Conservation (phyloP, 176 grass and related monocot species). For the Bromus sterilis region DNA sequence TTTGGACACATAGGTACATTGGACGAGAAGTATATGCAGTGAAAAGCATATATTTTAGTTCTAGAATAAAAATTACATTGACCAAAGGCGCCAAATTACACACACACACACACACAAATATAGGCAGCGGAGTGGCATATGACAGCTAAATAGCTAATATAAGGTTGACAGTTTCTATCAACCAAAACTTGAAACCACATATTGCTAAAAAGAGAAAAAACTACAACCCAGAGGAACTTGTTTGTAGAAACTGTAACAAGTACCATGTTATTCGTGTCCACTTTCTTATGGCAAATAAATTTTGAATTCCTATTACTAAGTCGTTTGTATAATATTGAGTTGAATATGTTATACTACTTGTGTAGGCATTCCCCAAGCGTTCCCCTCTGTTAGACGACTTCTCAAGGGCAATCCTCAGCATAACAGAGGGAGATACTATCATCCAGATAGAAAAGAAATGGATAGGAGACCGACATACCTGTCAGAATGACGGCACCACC, state of each 20-base stretch:
- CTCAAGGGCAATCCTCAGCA: slow-evolving; percentile 50
- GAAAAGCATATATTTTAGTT: neutral
- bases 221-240: neutral
- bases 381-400: slow-evolving; percentile 28
- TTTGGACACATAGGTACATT: neutral
- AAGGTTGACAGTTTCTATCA: neutral
- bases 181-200: neutral
- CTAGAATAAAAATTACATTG: neutral
- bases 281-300: neutral
- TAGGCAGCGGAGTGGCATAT: neutral
- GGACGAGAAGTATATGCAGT: neutral
- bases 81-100: neutral
- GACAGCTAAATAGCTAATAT: neutral
- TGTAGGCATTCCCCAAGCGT: slow-evolving; percentile 32
- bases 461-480: slow-evolving; percentile 22
- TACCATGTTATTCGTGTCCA: neutral
- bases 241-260: neutral
- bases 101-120: neutral
- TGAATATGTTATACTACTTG: neutral
- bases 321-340: neutral
- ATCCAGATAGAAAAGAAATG: slow-evolving; percentile 38
- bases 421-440: slow-evolving; percentile 39
- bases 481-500: slow-evolving; percentile 2
- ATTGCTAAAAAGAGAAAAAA: neutral
- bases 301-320: neutral